phyloP scores from a whole-genome alignment of 1,284 basidiomycete species.

The Clitocybe nebularis region DNA sequence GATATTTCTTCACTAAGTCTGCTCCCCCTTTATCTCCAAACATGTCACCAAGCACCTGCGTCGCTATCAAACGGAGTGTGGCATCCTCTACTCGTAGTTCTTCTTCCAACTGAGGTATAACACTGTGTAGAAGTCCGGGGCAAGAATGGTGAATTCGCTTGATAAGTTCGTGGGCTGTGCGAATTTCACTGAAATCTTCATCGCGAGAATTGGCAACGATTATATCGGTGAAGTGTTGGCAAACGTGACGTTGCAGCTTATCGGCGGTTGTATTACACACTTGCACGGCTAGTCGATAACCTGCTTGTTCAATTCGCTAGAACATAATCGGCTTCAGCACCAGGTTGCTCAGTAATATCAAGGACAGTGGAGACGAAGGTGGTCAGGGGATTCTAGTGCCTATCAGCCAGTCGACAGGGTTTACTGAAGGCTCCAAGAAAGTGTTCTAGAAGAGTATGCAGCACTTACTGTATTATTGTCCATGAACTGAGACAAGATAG shows the following conservation, averaged over 20 bases:
- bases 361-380: not conserved
- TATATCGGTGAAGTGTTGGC: slow-evolving; percentile 88
- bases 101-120: slow-evolving; percentile 91
- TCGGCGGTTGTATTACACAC: slow-evolving; percentile 84
- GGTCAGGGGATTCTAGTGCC: too few relatives aligned
- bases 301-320: slow-evolving; percentile 71
- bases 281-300: slow-evolving; percentile 82
- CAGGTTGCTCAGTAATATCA: not conserved
- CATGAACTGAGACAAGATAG: slow-evolving; percentile 83
- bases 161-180: slow-evolving; percentile 81
- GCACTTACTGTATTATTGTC: slow-evolving; percentile 64
- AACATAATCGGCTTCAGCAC: slow-evolving; percentile 1
- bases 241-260: slow-evolving; percentile 87
- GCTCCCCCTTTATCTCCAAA: slow-evolving; percentile 73
- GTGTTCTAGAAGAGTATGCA: too few relatives aligned
- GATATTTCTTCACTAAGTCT: slow-evolving; percentile 79
- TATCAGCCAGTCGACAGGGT: too few relatives aligned
- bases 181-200: slow-evolving; percentile 64
- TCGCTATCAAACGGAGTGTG: slow-evolving; percentile 73
- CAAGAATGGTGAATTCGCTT: slow-evolving; percentile 80
- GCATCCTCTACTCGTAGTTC: slow-evolving; percentile 81
- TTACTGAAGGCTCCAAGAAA: too few relatives aligned
- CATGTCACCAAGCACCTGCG: slow-evolving; percentile 86
- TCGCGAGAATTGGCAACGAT: slow-evolving; percentile 61
- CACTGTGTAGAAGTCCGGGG: slow-evolving; percentile 81